Evolutionary conservation across 352 stramenopile species (phyloP).

Genomic region (Globisporangium rhizosaccharum): DNA sequence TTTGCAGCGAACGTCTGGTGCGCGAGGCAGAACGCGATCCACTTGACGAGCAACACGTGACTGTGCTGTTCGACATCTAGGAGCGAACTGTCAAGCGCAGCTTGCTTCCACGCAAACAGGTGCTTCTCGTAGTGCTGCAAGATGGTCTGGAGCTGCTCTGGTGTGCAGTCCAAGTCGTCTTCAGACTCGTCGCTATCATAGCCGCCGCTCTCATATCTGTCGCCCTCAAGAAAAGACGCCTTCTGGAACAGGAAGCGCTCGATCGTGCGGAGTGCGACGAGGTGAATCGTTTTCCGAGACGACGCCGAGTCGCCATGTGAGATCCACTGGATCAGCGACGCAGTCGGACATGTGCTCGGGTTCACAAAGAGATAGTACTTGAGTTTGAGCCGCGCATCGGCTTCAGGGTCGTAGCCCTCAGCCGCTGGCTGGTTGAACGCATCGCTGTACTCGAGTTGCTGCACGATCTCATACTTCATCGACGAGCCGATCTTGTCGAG

Average conservation of each 20-base stretch:
- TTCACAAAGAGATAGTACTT: not conserved
- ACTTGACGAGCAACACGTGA: constrained; percentile 31
- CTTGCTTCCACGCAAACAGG: constrained; percentile 10
- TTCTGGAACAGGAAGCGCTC: constrained; percentile 26
- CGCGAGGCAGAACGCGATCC: constrained; percentile 37
- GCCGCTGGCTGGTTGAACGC: not conserved
- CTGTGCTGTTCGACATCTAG: constrained; percentile 32
- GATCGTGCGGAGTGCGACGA: constrained; percentile 22
- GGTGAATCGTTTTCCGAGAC: not conserved
- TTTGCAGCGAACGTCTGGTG: constrained; percentile 20
- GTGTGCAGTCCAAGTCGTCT: not conserved
- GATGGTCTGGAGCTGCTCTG: constrained; percentile 2
- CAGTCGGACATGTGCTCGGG: not conserved
- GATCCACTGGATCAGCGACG: constrained; percentile 10
- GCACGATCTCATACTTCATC: not conserved
- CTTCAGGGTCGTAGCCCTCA: not conserved
- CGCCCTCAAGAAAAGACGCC: constrained; percentile 1
- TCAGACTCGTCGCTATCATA: no score
- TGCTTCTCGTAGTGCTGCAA: constrained; percentile 5
- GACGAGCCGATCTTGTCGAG: not conserved
- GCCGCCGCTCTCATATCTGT: no score
- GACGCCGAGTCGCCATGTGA: not conserved
- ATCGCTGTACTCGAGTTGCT: constrained; percentile 1
- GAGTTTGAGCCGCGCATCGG: not conserved
- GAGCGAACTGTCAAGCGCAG: constrained; percentile 13